Percentiles rank a stretch among this genome's conserved stretches.
Evolutionary conservation across 179 eudicot species (phyloP).

Genomic region (Spergularia azorica): DNA sequence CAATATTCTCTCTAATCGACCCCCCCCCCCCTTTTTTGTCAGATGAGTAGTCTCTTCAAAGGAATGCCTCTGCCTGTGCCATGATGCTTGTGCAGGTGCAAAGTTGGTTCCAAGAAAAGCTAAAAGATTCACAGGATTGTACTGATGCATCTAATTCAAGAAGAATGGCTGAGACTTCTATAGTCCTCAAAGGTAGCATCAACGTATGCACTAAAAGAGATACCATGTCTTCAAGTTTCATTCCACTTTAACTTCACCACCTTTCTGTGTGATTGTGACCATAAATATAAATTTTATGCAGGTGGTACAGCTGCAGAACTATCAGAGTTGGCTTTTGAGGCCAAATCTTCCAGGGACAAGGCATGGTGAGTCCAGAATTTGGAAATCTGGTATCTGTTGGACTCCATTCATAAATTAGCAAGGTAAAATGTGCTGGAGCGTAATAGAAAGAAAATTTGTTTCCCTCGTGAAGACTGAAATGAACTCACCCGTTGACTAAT

Average conservation of each 20-base stretch:
- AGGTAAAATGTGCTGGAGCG: background rate
- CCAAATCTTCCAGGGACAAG: slow-evolving; percentile 64
- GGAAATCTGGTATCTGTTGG: background rate
- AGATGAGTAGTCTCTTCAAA: background rate
- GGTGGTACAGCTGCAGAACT: slow-evolving; percentile 60
- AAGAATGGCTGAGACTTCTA: slow-evolving; percentile 30
- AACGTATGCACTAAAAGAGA: background rate
- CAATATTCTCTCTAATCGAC: background rate
- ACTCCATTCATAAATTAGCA: background rate
- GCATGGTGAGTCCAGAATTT: slow-evolving; percentile 77
- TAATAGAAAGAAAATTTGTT: background rate
- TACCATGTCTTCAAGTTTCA: background rate
- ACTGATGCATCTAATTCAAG: slow-evolving; percentile 23
- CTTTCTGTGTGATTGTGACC: background rate
- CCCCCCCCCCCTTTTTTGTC: slow-evolving; percentile 1
- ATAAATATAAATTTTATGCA: slow-evolving; percentile 30
- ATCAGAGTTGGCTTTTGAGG: slow-evolving; percentile 71
- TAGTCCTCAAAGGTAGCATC: slow-evolving; percentile 55
- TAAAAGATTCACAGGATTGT: slow-evolving; percentile 29
- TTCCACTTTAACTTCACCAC: background rate
- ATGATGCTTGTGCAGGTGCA: slow-evolving; percentile 50
- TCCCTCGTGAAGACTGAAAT: slow-evolving; percentile 1
- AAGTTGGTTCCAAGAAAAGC: slow-evolving; percentile 67
- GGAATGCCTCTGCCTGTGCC: background rate
- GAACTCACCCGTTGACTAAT: background rate